Evolutionary conservation across 768 basidiomycete species (phyloP).

Genomic region (Lentinula aciculospora): DNA sequence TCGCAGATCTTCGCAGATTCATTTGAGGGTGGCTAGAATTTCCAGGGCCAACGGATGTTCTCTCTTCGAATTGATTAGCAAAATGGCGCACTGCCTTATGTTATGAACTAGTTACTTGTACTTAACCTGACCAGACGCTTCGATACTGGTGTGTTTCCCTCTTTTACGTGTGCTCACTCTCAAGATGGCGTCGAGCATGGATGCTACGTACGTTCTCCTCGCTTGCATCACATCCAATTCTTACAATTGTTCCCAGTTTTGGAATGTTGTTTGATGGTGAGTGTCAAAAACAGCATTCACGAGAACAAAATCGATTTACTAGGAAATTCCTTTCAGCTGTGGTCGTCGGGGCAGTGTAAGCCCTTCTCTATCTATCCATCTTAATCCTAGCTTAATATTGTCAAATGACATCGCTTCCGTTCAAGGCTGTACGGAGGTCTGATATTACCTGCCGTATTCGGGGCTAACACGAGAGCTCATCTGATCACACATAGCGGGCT

Average conservation of each 20-base stretch:
- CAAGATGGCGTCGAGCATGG: constrained; percentile 1
- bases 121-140: not conserved
- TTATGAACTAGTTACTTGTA: not conserved
- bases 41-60: too few species aligned
- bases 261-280: constrained; percentile 6
- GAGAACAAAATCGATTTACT: not conserved
- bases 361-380: not conserved
- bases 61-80: not conserved
- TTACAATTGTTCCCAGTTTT: not conserved
- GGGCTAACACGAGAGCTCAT: too few species aligned
- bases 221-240: not conserved
- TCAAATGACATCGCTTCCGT: not conserved
- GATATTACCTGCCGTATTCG: too few species aligned
- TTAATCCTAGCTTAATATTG: not conserved
- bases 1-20: too few species aligned
- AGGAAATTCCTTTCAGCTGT: not conserved
- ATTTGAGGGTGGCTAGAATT: too few species aligned
- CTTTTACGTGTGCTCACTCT: not conserved
- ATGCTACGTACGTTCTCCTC: not conserved
- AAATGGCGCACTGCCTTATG: not conserved
- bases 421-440: not conserved
- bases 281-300: not conserved
- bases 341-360: constrained; percentile 3
- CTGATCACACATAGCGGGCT: not conserved
- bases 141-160: too few species aligned